Percentiles rank a stretch among this genome's conserved stretches.
Evolutionary conservation across 805 yeast species (phyloP).

Genomic region (Ogataea neopini): DNA sequence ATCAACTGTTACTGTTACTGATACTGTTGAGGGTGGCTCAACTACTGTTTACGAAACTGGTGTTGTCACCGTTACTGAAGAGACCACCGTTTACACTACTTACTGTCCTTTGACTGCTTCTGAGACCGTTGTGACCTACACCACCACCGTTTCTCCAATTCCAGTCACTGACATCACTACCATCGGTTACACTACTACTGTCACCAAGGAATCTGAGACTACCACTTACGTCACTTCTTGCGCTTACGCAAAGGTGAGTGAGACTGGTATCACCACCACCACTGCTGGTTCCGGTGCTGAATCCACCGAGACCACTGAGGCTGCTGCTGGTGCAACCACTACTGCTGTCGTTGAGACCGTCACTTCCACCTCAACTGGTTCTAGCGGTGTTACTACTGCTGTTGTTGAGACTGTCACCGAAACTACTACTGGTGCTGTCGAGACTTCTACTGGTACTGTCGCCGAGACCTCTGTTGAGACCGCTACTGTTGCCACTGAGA

Average conservation of each 20-base stretch:
- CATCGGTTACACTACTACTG: constrained; percentile 13
- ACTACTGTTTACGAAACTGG: constrained; percentile 25
- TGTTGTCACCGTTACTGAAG: constrained; percentile 22
- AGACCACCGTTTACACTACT: constrained; percentile 7
- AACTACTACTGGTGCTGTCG: constrained; percentile 2
- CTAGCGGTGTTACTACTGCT: constrained; percentile 2
- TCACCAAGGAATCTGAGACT: constrained; percentile 13
- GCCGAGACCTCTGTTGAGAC: constrained; percentile 5
- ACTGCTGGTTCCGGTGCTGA: constrained; percentile 10
- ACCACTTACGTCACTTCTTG: constrained; percentile 8
- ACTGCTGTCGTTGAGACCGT: constrained; percentile 13
- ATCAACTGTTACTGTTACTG: constrained; percentile 16
- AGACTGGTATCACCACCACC: constrained; percentile 7
- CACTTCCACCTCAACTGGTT: constrained; percentile 6
- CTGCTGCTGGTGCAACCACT: constrained; percentile 16
- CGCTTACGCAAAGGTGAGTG: constrained; percentile 5
- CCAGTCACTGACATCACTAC: constrained; percentile 5
- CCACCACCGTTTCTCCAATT: constrained; percentile 7
- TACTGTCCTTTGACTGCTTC: constrained; percentile 13
- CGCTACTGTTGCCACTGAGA: constrained; percentile 11
- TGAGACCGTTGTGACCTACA: constrained; percentile 9
- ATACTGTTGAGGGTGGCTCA: neutral
- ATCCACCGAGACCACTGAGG: constrained; percentile 8
- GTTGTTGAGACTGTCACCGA: constrained; percentile 6
- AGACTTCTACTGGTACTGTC: constrained; percentile 5